phyloP scores from a whole-genome alignment of 805 yeast species.

The Yamadazyma phyllophila region DNA sequence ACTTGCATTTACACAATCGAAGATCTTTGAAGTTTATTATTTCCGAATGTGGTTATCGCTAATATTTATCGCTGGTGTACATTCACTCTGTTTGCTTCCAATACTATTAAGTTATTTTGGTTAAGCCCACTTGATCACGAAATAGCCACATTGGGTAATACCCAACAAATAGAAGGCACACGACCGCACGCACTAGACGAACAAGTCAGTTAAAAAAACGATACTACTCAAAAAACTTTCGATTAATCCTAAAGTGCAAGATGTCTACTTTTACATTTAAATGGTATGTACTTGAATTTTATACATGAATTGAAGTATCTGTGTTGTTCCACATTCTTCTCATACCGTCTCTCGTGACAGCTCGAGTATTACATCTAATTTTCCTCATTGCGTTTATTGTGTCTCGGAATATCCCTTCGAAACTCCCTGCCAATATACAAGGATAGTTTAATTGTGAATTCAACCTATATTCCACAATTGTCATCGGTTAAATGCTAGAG shows the following conservation, averaged over 20 bases:
- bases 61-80: slow-evolving; percentile 73
- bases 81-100: slow-evolving; percentile 78
- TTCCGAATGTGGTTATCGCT: slow-evolving; percentile 92
- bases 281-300: slow-evolving; percentile 31
- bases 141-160: slow-evolving; percentile 2
- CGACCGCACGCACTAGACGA: slow-evolving; percentile 7
- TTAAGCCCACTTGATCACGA: not conserved
- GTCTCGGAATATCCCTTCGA: too few species aligned
- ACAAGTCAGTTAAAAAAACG: slow-evolving; percentile 1
- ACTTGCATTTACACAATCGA: slow-evolving; percentile 80
- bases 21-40: slow-evolving; percentile 87
- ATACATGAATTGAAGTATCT: not conserved
- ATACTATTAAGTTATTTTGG: slow-evolving; percentile 34
- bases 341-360: too few species aligned
- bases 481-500: not conserved
- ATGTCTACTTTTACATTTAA: slow-evolving; percentile 39
- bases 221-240: not conserved
- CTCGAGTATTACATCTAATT: too few species aligned
- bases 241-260: slow-evolving; percentile 1
- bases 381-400: too few species aligned
- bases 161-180: slow-evolving; percentile 6
- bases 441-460: too few species aligned
- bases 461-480: too few species aligned
- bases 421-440: too few species aligned
- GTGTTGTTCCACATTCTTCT: too few species aligned